These are phyloP conservation scores for Zygosaccharomyces bisporus DNA, from an alignment of 805 yeast species.

Conservation along the genomic window DNA sequence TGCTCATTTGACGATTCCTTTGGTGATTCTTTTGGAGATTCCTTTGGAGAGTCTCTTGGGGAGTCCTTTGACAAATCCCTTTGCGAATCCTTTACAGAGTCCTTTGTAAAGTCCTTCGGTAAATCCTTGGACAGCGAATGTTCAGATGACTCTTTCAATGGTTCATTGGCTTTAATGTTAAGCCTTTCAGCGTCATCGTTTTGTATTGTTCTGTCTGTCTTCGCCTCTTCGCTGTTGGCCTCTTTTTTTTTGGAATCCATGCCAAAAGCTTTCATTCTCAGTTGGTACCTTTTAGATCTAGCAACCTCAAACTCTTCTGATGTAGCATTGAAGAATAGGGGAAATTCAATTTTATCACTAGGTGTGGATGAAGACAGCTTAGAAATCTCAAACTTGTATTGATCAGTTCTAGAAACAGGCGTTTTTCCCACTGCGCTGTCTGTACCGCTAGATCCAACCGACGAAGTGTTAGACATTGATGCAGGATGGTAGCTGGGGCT, in stretches of 20 bases:
- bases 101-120: neutral
- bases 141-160: neutral
- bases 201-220: neutral
- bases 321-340: slow-evolving; percentile 31
- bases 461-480: slow-evolving; percentile 8
- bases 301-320: slow-evolving; percentile 34
- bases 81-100: neutral
- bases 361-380: slow-evolving; percentile 18
- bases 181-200: neutral
- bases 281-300: slow-evolving; percentile 24
- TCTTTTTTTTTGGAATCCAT: neutral
- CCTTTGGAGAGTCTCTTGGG: neutral
- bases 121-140: too few relatives aligned
- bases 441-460: neutral
- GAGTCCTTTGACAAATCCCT: neutral
- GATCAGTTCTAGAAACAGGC: slow-evolving; percentile 18
- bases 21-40: neutral
- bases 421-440: slow-evolving; percentile 1
- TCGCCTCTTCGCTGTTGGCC: neutral
- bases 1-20: neutral
- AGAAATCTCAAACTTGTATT: slow-evolving; percentile 28
- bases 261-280: slow-evolving; percentile 16
- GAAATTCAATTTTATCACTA: slow-evolving; percentile 19
- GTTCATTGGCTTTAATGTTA: neutral
- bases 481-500: slow-evolving; percentile 15